Base-by-base conservation (phyloP, 345 rosid genomes). In the Rhizophora mangle region DNA sequence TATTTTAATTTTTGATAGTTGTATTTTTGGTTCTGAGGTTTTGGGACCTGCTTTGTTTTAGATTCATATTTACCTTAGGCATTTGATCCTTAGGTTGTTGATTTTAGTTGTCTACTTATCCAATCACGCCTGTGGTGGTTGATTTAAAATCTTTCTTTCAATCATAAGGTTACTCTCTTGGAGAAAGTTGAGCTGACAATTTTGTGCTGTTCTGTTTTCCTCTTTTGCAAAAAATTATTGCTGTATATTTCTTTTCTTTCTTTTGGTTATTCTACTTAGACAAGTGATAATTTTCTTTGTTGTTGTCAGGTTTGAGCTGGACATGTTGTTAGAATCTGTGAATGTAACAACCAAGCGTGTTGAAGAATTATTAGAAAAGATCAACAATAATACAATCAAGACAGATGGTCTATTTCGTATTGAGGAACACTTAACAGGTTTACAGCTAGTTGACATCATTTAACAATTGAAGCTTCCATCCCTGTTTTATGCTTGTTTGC, bases 241-340 rank as follows among this genome's bases (percentile, higher is more conserved):
- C 54, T 20, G 64, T 64, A 37, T 31, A 66, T 32, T 26, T 21
- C 32, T 72, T 69, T 47, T 59, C 46, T 54, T 30, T 21, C n/a
- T 30, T 55, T 65, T 52, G 21, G 22, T 62, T 67, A 46, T 36
- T 60, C 37, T 76, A 49, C 22, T 62, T 68, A 39, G 51, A 19
- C 31, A 63, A 39, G 61, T 75, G 62, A 7, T 77, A 61, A 54
- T 72, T 11, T 59, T 59, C 29, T 77, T 65, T 60, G 61, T 18
- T 80, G 53, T 62, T 65, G 70, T 77, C 87, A 95, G 99, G 96
- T 92, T 92, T 73, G 99, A 95, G 84, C 83, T 95, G 82, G 99
- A 95, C 82, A 89, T 95, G 98, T 55, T 95, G 80, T 78, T 95
- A 81, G 99, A 95, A 78, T 95, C 99, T 70, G 96, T 87, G 60